Percentiles rank a stretch among this genome's conserved stretches.
These are phyloP conservation scores for Wickerhamiella spandovensis DNA, from an alignment of 805 yeast species.

Conservation along the genomic window DNA sequence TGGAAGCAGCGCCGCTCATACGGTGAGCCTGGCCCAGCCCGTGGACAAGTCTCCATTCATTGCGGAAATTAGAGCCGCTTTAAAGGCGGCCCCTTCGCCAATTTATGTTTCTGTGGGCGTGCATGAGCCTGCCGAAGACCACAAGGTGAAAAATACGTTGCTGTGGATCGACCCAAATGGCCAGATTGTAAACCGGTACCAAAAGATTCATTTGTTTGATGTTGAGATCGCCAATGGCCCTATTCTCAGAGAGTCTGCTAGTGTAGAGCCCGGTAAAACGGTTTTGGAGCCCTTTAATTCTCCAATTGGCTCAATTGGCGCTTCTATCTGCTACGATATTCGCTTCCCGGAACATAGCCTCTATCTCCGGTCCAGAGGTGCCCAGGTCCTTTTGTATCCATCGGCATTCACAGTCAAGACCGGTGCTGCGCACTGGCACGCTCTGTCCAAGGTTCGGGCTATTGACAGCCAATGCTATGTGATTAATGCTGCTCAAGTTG, in stretches of 20 bases:
- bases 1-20: conserved; percentile 54
- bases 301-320: conserved; percentile 30
- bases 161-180: conserved; percentile 61
- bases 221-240: conserved; percentile 75
- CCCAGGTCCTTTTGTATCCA: conserved; percentile 68
- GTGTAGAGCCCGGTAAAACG: conserved; percentile 65
- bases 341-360: conserved; percentile 74
- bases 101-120: conserved; percentile 70
- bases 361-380: conserved; percentile 51
- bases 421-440: conserved; percentile 83
- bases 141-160: conserved; percentile 49
- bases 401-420: conserved; percentile 89
- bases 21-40: conserved; percentile 42
- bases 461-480: conserved; percentile 80
- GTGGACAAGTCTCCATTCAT: conserved; percentile 32
- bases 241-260: conserved; percentile 56
- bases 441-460: conserved; percentile 71
- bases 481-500: conserved; percentile 80
- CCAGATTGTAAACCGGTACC: conserved; percentile 52
- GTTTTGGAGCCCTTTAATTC: conserved; percentile 43
- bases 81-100: conserved; percentile 29
- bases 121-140: conserved; percentile 54
- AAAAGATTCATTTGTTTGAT: conserved; percentile 80
- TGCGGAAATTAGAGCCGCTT: conserved; percentile 32
- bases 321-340: conserved; percentile 79